Evolutionary conservation across 2,329 filamentous ascomycete species (phyloP), one percentile per base, ranked within the genome.

Genomic region (Fusarium floridanum): DNA sequence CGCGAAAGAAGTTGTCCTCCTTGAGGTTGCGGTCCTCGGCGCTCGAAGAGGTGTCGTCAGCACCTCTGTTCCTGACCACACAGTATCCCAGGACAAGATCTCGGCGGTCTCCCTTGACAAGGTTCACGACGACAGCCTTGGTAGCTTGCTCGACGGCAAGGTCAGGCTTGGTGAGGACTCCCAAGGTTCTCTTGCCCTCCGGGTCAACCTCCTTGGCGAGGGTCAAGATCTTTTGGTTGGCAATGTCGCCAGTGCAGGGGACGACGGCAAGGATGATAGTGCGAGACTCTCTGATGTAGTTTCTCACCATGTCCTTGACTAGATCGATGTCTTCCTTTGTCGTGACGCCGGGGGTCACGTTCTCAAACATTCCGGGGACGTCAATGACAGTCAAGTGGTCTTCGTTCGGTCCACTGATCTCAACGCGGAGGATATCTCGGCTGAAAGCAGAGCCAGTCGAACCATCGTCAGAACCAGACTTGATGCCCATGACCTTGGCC

Each of bases 81-180:
- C 82, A 88, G 62, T 88, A 89, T 0, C 87, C 87, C 0, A 89
- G 81, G 1, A 82, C 82, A 0, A 88, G 78, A 1, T 84, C 77
- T 1, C 82, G 81, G 4, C 83, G 81, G 16, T 83, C 85, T 0
- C 86, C 86, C 0, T 62, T 55, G 0, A 88, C 81, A 0, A 87
- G 82, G 5, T 88, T 82, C 4, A 85, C 78, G 2, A 86, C 80
- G 1, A 82, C 82, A 0, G 80, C 76, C 29, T 85, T 80, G 1
- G 80, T 84, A 0, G 81, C 81, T 0, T 77, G 66, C 57, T 89
- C 87, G 0, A 77, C 78, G 0, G 87, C 85, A 0, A 91, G 81
- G 66, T 93, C 91, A 0, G 89, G 87, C 72, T 92, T 92, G 0
- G 90, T 92, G 0, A 92, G 82, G 0, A 88, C 84, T 0, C 85